A percentile compares a stretch with the other conserved stretches of the same genome.
These are phyloP conservation scores for Rhazya stricta DNA, from an alignment of 257 asterid genomes.

Conservation along the genomic window DNA sequence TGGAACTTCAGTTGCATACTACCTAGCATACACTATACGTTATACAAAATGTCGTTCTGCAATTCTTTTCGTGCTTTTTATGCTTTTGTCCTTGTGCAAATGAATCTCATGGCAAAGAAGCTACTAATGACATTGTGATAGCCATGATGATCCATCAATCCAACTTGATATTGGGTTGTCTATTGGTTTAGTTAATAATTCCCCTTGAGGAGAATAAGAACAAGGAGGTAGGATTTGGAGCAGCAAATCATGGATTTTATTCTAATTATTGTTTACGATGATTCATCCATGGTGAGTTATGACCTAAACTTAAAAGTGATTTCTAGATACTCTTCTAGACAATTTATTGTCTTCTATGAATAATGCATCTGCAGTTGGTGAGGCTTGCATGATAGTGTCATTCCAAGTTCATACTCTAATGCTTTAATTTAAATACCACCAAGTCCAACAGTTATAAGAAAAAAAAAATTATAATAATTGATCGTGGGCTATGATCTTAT, in stretches of 20 bases:
- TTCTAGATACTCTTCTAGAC: neutral
- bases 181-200: neutral
- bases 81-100: too few relatives aligned
- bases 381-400: constrained; percentile 16
- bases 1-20: neutral
- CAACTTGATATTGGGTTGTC: neutral
- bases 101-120: too few relatives aligned
- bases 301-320: neutral
- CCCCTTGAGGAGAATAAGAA: neutral
- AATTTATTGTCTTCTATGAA: neutral
- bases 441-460: neutral
- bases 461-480: neutral
- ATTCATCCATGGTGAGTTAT: neutral
- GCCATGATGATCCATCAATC: neutral
- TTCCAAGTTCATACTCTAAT: constrained; percentile 18
- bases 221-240: neutral
- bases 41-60: too few relatives aligned
- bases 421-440: neutral
- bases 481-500: neutral
- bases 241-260: neutral
- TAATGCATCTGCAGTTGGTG: constrained; percentile 5
- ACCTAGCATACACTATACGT: neutral
- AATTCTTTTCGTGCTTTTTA: too few relatives aligned
- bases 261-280: neutral
- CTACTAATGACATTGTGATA: too few relatives aligned